Evolutionary conservation across 2,329 filamentous ascomycete genomes (phyloP), one percentile per base, ranked within the genome.

Genomic region (Fusarium nodosum): DNA sequence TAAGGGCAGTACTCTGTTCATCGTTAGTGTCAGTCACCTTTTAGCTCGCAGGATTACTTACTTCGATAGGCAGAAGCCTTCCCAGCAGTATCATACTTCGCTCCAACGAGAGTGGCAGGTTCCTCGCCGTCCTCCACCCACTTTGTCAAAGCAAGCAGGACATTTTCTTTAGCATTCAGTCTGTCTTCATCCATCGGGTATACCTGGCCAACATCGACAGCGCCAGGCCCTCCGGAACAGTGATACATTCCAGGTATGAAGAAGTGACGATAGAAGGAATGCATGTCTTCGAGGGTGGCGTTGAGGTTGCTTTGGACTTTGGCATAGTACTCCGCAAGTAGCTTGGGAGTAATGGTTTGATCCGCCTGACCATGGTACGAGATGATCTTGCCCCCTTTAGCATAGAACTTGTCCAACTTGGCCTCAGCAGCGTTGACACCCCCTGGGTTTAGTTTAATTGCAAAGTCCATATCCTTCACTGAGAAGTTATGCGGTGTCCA

Each of bases 231-330:
- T 3, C 56, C 56, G 0, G 24, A 33, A 4, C 60, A 62, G 30
- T 62, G 56, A 13, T 62, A 62, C 60, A 62, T 62, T 7, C 60
- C 60, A 1, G 60, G 56, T 7, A 62, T n/a, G 1, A 61, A 62
- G 13, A 62, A 62, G 0, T 55, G 60, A 1, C 56, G 20, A 16
- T 62, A 62, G 24, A 61, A 62, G 1, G 47, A 62, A 10, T 55
- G 60, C 47, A 62, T 55, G 0, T 47, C 56, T 1, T 47, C 34
- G 0, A 62, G 11, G 1, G 47, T 62, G 16, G 20, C 34, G 12
- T 62, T 62, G 2, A 62, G 41, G 7, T 55, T 62, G 4, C 34
- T 34, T 10, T 62, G 60, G 1, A 62, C 41, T 10, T 62, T 47
- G 3, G 47, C 34, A 15, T 62, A 62, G 8, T 62, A 55, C n/a